phyloP scores from a whole-genome alignment of 2,329 filamentous ascomycete genomes.

The Thielaviopsis ethacetica region DNA sequence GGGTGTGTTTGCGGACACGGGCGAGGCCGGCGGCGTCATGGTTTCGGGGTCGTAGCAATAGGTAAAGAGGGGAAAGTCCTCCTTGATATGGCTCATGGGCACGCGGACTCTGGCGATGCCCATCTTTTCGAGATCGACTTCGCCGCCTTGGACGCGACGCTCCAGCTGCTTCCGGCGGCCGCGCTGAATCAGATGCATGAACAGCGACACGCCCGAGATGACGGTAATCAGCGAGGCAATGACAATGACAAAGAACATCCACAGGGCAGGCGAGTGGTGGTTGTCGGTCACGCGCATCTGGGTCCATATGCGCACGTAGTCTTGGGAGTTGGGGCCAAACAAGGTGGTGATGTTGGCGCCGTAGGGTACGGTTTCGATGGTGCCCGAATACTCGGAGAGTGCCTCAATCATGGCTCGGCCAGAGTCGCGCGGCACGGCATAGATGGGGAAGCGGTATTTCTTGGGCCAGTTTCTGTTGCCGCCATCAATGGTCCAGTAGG shows the following conservation, averaged over 20 bases:
- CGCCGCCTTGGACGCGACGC: constrained; percentile 55
- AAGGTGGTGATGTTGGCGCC: constrained; percentile 37
- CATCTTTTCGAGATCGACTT: constrained; percentile 72
- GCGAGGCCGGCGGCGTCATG: constrained; percentile 21
- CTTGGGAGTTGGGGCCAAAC: constrained; percentile 37
- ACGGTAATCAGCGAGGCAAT: constrained; percentile 54
- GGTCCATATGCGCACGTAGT: constrained; percentile 45
- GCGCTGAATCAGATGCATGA: constrained; percentile 65
- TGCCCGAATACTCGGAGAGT: constrained; percentile 62
- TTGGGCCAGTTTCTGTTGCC: constrained; percentile 49
- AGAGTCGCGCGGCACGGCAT: constrained; percentile 54
- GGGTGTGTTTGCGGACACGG: constrained; percentile 15
- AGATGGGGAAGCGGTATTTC: constrained; percentile 61
- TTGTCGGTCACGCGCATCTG: constrained; percentile 31
- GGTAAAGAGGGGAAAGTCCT: constrained; percentile 55
- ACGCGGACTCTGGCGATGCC: constrained; percentile 73
- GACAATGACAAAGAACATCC: constrained; percentile 62
- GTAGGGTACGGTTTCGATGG: constrained; percentile 44
- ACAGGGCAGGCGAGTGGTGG: constrained; percentile 50
- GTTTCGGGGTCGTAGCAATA: constrained; percentile 45
- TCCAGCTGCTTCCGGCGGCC: constrained; percentile 51
- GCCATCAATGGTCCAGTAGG: constrained; percentile 55
- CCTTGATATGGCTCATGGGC: constrained; percentile 51
- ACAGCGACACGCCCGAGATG: constrained; percentile 47
- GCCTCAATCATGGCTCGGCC: constrained; percentile 55